Evolutionary conservation across 768 basidiomycete species (phyloP).

Genomic region (Clitopilus passeckerianus): DNA sequence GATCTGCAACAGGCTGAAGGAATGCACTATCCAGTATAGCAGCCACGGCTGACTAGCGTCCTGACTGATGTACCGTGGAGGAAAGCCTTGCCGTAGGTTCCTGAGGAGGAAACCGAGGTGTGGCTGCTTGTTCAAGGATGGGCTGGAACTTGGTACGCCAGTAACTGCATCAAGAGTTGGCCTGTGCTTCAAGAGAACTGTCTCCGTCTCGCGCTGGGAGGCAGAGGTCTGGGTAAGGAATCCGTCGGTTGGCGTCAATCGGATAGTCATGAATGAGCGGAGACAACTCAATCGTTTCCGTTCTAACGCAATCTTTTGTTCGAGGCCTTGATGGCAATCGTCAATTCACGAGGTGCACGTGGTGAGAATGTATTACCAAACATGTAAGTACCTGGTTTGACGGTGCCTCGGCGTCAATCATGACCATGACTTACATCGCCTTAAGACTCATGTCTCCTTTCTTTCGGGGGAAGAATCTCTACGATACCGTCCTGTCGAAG

Average conservation of each 20-base stretch:
- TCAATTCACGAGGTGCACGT: not conserved
- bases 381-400: too few species aligned
- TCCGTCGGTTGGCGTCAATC: conserved; percentile 43
- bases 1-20: conserved; percentile 75
- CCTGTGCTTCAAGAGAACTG: conserved; percentile 50
- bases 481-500: too few species aligned
- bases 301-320: not conserved
- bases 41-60: conserved; percentile 97
- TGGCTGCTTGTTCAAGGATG: conserved; percentile 49
- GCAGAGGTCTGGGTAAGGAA: conserved; percentile 61
- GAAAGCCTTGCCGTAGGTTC: conserved; percentile 75
- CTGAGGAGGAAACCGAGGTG: conserved; percentile 77
- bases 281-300: not conserved
- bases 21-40: conserved; percentile 88
- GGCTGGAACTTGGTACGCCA: conserved; percentile 10
- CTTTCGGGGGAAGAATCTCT: too few species aligned
- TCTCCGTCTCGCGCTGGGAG: conserved; percentile 63
- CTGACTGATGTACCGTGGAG: conserved; percentile 71
- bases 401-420: not conserved
- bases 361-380: not conserved
- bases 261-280: not conserved
- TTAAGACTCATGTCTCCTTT: not conserved
- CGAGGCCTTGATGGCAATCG: not conserved
- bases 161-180: conserved; percentile 19
- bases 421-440: not conserved